phyloP scores from a whole-genome alignment of 2,329 filamentous ascomycete genomes.

The Talaromyces islandicus region DNA sequence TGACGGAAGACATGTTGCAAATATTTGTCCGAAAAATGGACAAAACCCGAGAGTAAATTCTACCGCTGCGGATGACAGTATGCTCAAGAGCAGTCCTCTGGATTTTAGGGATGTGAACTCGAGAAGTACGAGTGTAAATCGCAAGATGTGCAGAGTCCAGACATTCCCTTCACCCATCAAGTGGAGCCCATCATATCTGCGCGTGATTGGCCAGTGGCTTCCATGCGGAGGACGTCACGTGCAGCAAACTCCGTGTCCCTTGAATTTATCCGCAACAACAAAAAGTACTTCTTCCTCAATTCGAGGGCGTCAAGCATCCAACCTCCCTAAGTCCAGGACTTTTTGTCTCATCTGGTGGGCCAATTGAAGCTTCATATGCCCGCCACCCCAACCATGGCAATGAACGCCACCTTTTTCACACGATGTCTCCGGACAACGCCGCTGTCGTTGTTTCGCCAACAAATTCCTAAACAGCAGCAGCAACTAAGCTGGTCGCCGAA shows the following conservation, averaged over 20 bases:
- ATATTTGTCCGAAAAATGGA: background rate
- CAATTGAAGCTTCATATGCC: background rate
- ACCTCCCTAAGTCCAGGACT: background rate
- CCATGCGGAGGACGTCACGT: background rate
- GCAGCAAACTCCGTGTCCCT: background rate
- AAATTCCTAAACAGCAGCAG: background rate
- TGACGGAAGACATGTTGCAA: slow-evolving; percentile 45
- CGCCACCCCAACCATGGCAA: background rate
- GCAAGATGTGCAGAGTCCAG: background rate
- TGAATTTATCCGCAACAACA: background rate
- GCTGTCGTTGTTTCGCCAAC: background rate
- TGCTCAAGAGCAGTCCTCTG: background rate
- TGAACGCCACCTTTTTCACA: background rate
- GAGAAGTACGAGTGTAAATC: background rate
- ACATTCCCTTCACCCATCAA: background rate
- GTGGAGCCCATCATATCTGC: background rate
- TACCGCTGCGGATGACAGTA: background rate
- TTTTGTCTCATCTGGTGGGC: background rate
- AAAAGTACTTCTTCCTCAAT: background rate
- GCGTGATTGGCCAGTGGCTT: background rate
- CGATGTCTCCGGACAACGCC: background rate
- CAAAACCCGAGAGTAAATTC: background rate
- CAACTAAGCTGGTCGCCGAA: background rate
- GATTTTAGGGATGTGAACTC: background rate
- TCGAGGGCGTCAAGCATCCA: background rate